Evolutionary conservation across 768 basidiomycete species (phyloP), one percentile per base, ranked within the genome.

Genomic region (Kwoniella dejecticola): DNA sequence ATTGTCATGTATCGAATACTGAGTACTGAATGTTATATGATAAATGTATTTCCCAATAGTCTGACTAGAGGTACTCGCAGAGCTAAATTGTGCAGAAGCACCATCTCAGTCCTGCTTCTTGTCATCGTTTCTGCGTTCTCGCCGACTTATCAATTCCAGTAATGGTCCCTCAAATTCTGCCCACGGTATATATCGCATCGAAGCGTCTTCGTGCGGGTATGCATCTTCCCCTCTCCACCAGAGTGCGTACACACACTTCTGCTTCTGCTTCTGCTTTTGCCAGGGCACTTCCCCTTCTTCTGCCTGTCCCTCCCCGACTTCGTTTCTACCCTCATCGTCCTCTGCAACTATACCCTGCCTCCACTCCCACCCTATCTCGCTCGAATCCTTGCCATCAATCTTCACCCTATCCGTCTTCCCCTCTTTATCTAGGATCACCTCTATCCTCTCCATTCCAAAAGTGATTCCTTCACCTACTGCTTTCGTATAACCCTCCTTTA

Each of bases 401-500:
- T 27, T 31, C 4, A 69, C 64, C 29, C 27, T 27, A 24, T 57
- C 41, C 6, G 57, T 45, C 8, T 50, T 52, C 17, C n/a, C n/a
- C 4, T 55, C 7, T 17, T 50, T 58, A 24, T 58, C 49, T 21
- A 73, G n/a, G 3, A 56, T 46, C 0, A 75, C 68, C 15, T 60
- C 46, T 15, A 75, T 68, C 26, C 73, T 27, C 31, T 71, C 66
- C 26, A 72, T 36, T 0, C 73, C 70, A 48, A 71, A 75, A 1
- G 56, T 65, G 13, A 75, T 60, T 4, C 73, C 73, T 33, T 70
- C 65, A 0, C 73, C 73, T 11, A 71, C 48, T 8, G 73, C 73
- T 63, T 75, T 75, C 5, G 68, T 69, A 33, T 50, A 75, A 1
- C 63, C 63, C 38, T 75, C 73, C 47, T 75, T 75, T 33, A 69